These are phyloP conservation scores for Globisporangium perplexum DNA, from an alignment of 352 stramenopile genomes.

Conservation along the genomic window DNA sequence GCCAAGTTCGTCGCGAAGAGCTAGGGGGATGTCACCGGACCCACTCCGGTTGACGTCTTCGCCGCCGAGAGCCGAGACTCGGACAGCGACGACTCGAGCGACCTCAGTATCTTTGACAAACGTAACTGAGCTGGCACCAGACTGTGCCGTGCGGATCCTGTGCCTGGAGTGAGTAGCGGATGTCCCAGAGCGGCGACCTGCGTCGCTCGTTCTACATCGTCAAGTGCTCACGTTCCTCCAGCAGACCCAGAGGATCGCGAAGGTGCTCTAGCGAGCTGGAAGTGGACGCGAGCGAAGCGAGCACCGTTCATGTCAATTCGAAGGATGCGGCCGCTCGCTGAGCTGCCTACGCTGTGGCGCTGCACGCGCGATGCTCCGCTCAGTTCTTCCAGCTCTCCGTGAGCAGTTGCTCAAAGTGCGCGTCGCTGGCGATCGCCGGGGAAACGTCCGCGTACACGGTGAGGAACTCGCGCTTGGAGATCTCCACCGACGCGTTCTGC, in stretches of 20 bases:
- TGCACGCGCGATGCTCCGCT: too few relatives aligned
- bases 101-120: slow-evolving; percentile 4
- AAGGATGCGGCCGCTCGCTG: neutral
- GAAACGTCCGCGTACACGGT: slow-evolving; percentile 75
- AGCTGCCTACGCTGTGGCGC: neutral
- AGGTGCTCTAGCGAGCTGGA: neutral
- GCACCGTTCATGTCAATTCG: neutral
- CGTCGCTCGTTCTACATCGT: slow-evolving; percentile 4
- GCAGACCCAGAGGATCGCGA: slow-evolving; percentile 26
- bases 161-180: too few relatives aligned
- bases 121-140: too few relatives aligned
- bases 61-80: neutral
- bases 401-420: slow-evolving; percentile 60
- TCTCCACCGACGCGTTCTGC: slow-evolving; percentile 15
- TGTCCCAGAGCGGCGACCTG: too few relatives aligned
- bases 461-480: slow-evolving; percentile 52
- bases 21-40: neutral
- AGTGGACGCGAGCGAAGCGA: neutral
- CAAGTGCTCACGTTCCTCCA: slow-evolving; percentile 30
- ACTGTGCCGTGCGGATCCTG: too few relatives aligned
- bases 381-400: slow-evolving; percentile 51
- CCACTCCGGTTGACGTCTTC: neutral
- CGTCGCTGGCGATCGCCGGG: slow-evolving; percentile 45
- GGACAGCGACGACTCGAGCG: neutral
- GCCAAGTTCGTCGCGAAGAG: slow-evolving; percentile 17